phyloP scores from a whole-genome alignment of 1,139 yeast genomes.

The Yamadazyma sp. region DNA sequence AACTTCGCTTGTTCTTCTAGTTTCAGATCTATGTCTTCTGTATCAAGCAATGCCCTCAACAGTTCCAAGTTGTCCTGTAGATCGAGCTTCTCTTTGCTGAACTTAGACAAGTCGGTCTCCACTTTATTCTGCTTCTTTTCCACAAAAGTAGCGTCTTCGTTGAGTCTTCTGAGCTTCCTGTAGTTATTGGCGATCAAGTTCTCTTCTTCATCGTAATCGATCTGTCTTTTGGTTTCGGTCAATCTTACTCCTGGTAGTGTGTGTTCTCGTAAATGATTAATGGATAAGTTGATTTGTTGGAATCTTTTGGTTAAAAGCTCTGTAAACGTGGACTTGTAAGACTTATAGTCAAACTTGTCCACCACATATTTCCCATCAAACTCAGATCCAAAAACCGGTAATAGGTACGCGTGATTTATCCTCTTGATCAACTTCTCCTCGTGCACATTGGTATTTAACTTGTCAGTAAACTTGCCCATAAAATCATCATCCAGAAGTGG shows the following conservation, averaged over 20 bases:
- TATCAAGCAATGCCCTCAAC: slow-evolving; percentile 16
- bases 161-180: slow-evolving; percentile 44
- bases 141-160: slow-evolving; percentile 47
- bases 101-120: slow-evolving; percentile 29
- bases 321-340: slow-evolving; percentile 37
- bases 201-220: slow-evolving; percentile 49
- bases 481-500: slow-evolving; percentile 17
- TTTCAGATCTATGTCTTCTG: slow-evolving; percentile 9
- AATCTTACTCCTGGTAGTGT: slow-evolving; percentile 33
- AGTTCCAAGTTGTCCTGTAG: slow-evolving; percentile 19
- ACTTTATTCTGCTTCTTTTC: slow-evolving; percentile 49
- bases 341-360: slow-evolving; percentile 34
- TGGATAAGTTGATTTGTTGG: slow-evolving; percentile 28
- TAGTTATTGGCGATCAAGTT: slow-evolving; percentile 49
- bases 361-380: slow-evolving; percentile 13
- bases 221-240: slow-evolving; percentile 52
- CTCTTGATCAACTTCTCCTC: slow-evolving; percentile 28
- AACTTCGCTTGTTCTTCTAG: slow-evolving; percentile 27
- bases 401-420: slow-evolving; percentile 15
- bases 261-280: slow-evolving; percentile 22
- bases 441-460: slow-evolving; percentile 21
- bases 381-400: slow-evolving; percentile 8
- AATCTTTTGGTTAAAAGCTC: slow-evolving; percentile 39
- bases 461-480: slow-evolving; percentile 23
- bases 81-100: slow-evolving; percentile 19